A percentile compares a stretch with the other conserved stretches of the same genome.
Evolutionary conservation across 2,329 filamentous ascomycete genomes (phyloP).

Genomic region (Trichoderma afroharzianum): DNA sequence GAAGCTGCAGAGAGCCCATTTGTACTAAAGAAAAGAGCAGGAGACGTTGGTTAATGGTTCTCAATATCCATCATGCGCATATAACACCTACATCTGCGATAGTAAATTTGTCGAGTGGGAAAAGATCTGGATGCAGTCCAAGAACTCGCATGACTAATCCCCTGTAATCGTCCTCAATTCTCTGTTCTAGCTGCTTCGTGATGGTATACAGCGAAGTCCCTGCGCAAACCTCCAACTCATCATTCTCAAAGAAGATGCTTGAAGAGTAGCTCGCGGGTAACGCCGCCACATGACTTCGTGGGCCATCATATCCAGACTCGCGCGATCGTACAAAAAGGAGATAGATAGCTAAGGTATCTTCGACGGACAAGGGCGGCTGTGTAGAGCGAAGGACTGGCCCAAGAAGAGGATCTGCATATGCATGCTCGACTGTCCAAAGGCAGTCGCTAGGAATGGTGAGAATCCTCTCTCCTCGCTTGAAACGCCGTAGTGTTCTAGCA

Average conservation of each 20-base stretch:
- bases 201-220: constrained; percentile 32
- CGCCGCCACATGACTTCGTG: constrained; percentile 27
- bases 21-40: constrained; percentile 29
- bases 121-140: constrained; percentile 30
- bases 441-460: constrained; percentile 30
- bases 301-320: constrained; percentile 31
- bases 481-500: constrained; percentile 27
- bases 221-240: constrained; percentile 32
- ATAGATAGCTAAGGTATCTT: constrained; percentile 33
- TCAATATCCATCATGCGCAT: constrained; percentile 16
- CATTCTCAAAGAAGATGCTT: constrained; percentile 34
- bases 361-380: constrained; percentile 31
- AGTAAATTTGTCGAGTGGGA: constrained; percentile 31
- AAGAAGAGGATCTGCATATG: constrained; percentile 31
- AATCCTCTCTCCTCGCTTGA: constrained; percentile 33
- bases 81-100: constrained; percentile 31
- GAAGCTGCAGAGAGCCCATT: constrained; percentile 32
- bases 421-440: constrained; percentile 33
- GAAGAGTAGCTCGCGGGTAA: constrained; percentile 32
- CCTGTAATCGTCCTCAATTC: constrained; percentile 31
- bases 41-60: constrained; percentile 1
- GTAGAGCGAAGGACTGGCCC: constrained; percentile 30
- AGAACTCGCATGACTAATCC: constrained; percentile 27
- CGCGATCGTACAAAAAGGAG: constrained; percentile 34
- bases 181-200: constrained; percentile 30